Evolutionary conservation across 1,139 yeast genomes (phyloP).

Genomic region (Geotrichum restrictum): DNA sequence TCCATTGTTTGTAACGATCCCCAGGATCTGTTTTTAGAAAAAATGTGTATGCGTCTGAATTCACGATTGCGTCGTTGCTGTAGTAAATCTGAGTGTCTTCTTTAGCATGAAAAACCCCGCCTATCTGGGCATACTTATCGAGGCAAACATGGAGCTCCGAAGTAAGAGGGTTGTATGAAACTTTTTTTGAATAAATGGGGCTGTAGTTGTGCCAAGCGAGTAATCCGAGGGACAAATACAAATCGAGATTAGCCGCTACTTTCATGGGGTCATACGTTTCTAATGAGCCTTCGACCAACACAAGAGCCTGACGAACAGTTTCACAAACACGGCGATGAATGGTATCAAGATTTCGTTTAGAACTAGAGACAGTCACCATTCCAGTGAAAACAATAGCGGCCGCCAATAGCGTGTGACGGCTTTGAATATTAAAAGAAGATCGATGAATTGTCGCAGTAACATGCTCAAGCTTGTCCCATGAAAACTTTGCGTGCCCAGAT

Average conservation of each 20-base stretch:
- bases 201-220: conserved; percentile 11
- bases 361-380: conserved; percentile 32
- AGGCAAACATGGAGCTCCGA: not conserved
- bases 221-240: conserved; percentile 7
- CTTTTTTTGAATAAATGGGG: not conserved
- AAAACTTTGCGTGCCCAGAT: conserved; percentile 11
- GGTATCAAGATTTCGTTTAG: not conserved
- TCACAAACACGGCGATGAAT: conserved; percentile 12
- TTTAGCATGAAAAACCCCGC: conserved; percentile 3
- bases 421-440: conserved; percentile 41
- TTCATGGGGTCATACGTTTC: conserved; percentile 20
- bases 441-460: conserved; percentile 39
- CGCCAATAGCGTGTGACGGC: conserved; percentile 36
- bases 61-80: conserved; percentile 9
- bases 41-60: conserved; percentile 10
- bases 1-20: conserved; percentile 31
- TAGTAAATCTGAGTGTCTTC: conserved; percentile 5
- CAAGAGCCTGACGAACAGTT: conserved; percentile 20
- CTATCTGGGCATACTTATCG: conserved; percentile 2
- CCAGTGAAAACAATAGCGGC: conserved; percentile 42
- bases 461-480: conserved; percentile 26
- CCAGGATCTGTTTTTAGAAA: not conserved
- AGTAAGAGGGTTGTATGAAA: not conserved
- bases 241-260: conserved; percentile 9
- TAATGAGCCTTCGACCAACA: conserved; percentile 22